Conservation (phyloP, 768 basidiomycete genomes). For the Tremella mesenterica region DNA sequence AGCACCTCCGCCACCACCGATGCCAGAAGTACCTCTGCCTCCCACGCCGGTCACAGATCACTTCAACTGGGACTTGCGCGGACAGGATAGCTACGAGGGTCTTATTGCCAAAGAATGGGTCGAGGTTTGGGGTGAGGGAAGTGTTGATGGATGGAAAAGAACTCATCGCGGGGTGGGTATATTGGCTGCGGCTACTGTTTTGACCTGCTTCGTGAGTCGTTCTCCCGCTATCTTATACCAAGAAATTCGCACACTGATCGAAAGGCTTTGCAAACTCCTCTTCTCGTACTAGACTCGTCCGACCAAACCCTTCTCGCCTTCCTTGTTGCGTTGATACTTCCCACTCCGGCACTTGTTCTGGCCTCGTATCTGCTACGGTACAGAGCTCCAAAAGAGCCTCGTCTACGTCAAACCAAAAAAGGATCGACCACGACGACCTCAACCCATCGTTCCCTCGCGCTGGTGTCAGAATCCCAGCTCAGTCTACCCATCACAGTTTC, state of each 20-base stretch:
- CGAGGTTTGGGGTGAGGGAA: conserved; percentile 20
- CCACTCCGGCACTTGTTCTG: conserved; percentile 16
- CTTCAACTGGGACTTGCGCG: conserved; percentile 8
- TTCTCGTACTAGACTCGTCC: conserved; percentile 12
- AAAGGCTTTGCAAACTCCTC: conserved; percentile 19
- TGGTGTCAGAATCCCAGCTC: conserved; percentile 26
- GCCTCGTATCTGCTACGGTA: conserved; percentile 24
- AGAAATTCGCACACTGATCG: background rate
- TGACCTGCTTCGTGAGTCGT: conserved; percentile 28
- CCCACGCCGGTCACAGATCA: conserved; percentile 27
- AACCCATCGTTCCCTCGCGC: conserved; percentile 28
- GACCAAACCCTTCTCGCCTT: conserved; percentile 7
- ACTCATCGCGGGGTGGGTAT: conserved; percentile 20
- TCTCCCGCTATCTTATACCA: background rate
- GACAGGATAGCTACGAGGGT: conserved; percentile 26
- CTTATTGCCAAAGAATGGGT: conserved; percentile 34
- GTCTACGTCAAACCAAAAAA: conserved; percentile 9
- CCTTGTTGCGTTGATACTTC: conserved; percentile 17
- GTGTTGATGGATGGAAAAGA: conserved; percentile 24
- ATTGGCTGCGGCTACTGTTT: conserved; percentile 8
- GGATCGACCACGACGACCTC: conserved; percentile 9
- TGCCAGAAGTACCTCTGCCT: conserved; percentile 33
- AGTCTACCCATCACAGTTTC: conserved; percentile 30
- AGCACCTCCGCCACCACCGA: conserved; percentile 34
- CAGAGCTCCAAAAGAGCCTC: conserved; percentile 1